Evolutionary conservation across 2,329 filamentous ascomycete species (phyloP), one percentile per base, ranked within the genome.

Genomic region (Hypoxylon sp.): DNA sequence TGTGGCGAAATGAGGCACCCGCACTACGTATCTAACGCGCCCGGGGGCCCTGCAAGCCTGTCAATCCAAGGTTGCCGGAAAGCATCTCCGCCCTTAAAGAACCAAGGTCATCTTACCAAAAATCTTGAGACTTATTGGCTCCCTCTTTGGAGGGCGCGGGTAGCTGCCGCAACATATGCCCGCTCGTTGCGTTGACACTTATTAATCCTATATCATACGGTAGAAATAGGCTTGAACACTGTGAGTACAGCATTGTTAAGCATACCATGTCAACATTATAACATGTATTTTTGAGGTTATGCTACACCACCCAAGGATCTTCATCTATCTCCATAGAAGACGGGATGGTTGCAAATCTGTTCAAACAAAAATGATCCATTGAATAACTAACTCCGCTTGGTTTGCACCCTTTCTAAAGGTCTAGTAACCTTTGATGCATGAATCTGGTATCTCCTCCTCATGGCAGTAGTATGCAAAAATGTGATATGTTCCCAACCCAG

Each of bases 401-500:
- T 58, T 61, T 57, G 63, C 63, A 65, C 46, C 57, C 46, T 56
- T 23, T 41, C 41, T 12, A 29, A 56, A 69, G 68, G 68, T 69
- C 69, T 70, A 69, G 47, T 65, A 71, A 71, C 67, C 69, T 62
- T 65, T 56, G 63, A 68, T 68, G 63, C 56, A 68, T 63, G 29
- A 65, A 64, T 64, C 64, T 68, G 69, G 69, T 70, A 70, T 71
- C 68, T 71, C 69, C 65, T 64, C 62, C 60, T 43, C 25, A 52
- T 64, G 61, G 60, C 57, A 64, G 53, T 58, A 63, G 41, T 47
- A 29, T 37, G 53, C 54, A 63, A 63, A 64, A 54, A 63, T 53
- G 34, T 63, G 52, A 50, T 52, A 59, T 56, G 56, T 3, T 58
- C 41, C 55, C 45, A 59, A 56, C 53, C 62, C 59, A 54, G 58